Percentiles rank a stretch among this genome's conserved stretches.
Conservation (phyloP, 2,329 filamentous ascomycete species). For the Fusarium haematococcum region DNA sequence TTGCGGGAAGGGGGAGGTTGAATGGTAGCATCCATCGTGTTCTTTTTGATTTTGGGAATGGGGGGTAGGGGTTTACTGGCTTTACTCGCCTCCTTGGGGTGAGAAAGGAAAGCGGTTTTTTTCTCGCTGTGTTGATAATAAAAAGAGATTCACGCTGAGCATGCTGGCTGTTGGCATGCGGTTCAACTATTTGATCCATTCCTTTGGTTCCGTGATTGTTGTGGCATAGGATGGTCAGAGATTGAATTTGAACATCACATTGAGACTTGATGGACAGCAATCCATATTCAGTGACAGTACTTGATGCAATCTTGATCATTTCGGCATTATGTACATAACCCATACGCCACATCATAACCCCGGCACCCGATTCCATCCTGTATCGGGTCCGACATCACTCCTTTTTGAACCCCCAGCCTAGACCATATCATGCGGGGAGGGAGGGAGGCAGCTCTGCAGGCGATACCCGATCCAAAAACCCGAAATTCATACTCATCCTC, state of each 20-base stretch:
- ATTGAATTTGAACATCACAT: neutral
- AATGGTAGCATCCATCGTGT: slow-evolving; percentile 1
- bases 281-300: neutral
- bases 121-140: slow-evolving; percentile 33
- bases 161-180: slow-evolving; percentile 34
- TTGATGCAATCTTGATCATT: slow-evolving; percentile 43
- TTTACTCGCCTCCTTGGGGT: neutral
- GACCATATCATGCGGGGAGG: slow-evolving; percentile 27
- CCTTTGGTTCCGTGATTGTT: neutral
- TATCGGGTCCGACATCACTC: slow-evolving; percentile 30
- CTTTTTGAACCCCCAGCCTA: slow-evolving; percentile 32
- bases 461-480: slow-evolving; percentile 34
- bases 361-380: slow-evolving; percentile 32
- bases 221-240: neutral
- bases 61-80: slow-evolving; percentile 9
- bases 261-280: neutral
- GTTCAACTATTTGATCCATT: neutral
- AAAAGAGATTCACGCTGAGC: slow-evolving; percentile 26
- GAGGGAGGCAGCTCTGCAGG: slow-evolving; percentile 25
- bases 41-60: slow-evolving; percentile 12
- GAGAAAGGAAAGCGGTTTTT: slow-evolving; percentile 15
- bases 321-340: slow-evolving; percentile 46
- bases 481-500: slow-evolving; percentile 32
- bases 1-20: slow-evolving; percentile 7
- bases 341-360: slow-evolving; percentile 43